phyloP scores from a whole-genome alignment of 176 grass and related monocot species.

The Phoenix dactylifera region DNA sequence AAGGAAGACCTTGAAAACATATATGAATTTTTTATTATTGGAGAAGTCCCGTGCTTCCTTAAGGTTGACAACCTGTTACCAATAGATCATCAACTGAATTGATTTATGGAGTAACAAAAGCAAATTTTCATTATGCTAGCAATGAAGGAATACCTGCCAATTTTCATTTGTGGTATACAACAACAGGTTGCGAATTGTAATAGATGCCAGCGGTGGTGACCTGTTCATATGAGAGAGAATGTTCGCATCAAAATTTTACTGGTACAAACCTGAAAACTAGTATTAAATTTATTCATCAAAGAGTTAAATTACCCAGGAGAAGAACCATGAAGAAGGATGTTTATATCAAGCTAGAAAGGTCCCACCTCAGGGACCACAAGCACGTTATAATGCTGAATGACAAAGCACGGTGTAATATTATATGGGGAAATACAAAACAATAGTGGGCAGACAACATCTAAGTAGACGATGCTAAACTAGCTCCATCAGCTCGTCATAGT shows the following conservation, averaged over 20 bases:
- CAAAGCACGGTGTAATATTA: no score
- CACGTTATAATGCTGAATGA: no score
- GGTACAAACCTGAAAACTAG: neutral
- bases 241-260: neutral
- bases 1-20: conserved; percentile 91
- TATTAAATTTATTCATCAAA: neutral
- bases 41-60: conserved; percentile 99
- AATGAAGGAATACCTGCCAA: conserved; percentile 69
- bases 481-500: no score
- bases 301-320: neutral
- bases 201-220: conserved; percentile 85
- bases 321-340: neutral
- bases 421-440: no score
- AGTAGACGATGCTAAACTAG: no score
- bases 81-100: neutral
- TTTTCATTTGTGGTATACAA: conserved; percentile 97
- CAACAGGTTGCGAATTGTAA: conserved; percentile 88
- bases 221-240: conserved; percentile 31
- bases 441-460: no score
- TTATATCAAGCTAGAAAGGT: no score
- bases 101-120: neutral
- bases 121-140: conserved; percentile 15
- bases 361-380: no score
- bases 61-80: conserved; percentile 75
- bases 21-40: conserved; percentile 85